A percentile compares a stretch with the other conserved stretches of the same genome.
Conservation (phyloP, 441 rosid species). For the Breynia disticha region DNA sequence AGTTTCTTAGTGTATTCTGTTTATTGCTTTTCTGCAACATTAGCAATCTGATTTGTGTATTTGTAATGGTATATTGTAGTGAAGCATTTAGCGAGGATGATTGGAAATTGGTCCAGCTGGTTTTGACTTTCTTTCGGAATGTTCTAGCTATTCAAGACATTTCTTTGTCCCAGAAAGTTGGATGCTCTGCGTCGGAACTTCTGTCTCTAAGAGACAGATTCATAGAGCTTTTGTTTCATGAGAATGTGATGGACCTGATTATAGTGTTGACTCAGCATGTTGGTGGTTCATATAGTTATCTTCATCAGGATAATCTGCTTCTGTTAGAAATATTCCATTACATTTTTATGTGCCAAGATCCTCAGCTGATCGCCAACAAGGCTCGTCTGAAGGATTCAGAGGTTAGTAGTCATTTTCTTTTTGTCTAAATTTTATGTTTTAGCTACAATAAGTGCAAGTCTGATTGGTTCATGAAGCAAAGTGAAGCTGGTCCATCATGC, state of each 20-base stretch:
- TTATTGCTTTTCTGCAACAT: not conserved
- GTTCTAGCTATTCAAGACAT: slow-evolving; percentile 79
- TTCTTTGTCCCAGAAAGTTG: slow-evolving; percentile 58
- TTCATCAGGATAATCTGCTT: slow-evolving; percentile 83
- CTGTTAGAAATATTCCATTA: slow-evolving; percentile 68
- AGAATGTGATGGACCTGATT: slow-evolving; percentile 77
- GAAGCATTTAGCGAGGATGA: slow-evolving; percentile 78
- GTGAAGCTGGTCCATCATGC: no score
- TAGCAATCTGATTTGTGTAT: no score
- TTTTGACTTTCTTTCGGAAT: slow-evolving; percentile 78
- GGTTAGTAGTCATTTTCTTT: slow-evolving; percentile 18
- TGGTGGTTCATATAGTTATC: slow-evolving; percentile 39
- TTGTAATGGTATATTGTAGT: slow-evolving; percentile 24
- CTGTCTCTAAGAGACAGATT: slow-evolving; percentile 72
- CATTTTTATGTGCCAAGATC: slow-evolving; percentile 72
- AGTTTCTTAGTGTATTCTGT: not conserved
- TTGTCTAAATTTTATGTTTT: not conserved
- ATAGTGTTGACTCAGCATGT: slow-evolving; percentile 63
- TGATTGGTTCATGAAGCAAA: no score
- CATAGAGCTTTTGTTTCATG: slow-evolving; percentile 66
- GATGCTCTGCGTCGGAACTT: slow-evolving; percentile 53
- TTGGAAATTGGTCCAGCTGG: slow-evolving; percentile 94
- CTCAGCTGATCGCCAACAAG: slow-evolving; percentile 56
- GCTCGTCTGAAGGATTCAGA: slow-evolving; percentile 31
- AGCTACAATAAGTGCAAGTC: not conserved